Percentiles rank a stretch among this genome's conserved stretches.
These are phyloP conservation scores for Raphanus sativus DNA, from an alignment of 345 rosid species.

Conservation along the genomic window DNA sequence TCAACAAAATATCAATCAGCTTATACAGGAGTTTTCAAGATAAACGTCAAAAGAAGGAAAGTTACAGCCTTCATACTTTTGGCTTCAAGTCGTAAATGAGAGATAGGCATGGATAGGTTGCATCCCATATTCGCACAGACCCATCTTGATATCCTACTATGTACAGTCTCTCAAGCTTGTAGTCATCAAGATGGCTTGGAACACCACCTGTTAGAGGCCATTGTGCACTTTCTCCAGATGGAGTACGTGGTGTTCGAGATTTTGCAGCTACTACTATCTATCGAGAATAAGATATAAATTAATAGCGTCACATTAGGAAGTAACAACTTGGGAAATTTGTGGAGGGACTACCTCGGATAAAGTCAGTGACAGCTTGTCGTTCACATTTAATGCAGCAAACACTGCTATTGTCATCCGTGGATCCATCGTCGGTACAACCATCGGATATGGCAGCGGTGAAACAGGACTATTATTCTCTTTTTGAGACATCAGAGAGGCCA, in stretches of 20 bases:
- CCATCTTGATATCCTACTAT: conserved; percentile 87
- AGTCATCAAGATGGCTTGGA: conserved; percentile 54
- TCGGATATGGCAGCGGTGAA: conserved; percentile 54
- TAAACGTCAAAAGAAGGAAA: conserved; percentile 28
- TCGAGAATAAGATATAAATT: conserved; percentile 34
- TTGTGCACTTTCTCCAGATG: conserved; percentile 38
- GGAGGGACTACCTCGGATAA: conserved; percentile 58
- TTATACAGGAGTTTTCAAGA: neutral
- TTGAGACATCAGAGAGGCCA: conserved; percentile 54
- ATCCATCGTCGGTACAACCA: conserved; percentile 57
- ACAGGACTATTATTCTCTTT: conserved; percentile 45
- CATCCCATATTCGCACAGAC: conserved; percentile 79
- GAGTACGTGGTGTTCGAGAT: conserved; percentile 43
- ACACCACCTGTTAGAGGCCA: conserved; percentile 92
- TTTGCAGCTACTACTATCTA: conserved; percentile 65
- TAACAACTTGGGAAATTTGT: conserved; percentile 4
- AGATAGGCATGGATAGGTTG: conserved; percentile 61
- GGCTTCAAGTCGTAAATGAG: conserved; percentile 54
- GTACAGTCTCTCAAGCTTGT: conserved; percentile 64
- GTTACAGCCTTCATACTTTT: conserved; percentile 47
- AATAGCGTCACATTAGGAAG: conserved; percentile 20
- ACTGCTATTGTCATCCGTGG: conserved; percentile 62
- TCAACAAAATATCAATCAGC: conserved; percentile 15
- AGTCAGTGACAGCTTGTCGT: conserved; percentile 45
- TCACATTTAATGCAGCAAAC: conserved; percentile 42